phyloP scores from a whole-genome alignment of 208 protist species.

The Polymyxa betae region DNA sequence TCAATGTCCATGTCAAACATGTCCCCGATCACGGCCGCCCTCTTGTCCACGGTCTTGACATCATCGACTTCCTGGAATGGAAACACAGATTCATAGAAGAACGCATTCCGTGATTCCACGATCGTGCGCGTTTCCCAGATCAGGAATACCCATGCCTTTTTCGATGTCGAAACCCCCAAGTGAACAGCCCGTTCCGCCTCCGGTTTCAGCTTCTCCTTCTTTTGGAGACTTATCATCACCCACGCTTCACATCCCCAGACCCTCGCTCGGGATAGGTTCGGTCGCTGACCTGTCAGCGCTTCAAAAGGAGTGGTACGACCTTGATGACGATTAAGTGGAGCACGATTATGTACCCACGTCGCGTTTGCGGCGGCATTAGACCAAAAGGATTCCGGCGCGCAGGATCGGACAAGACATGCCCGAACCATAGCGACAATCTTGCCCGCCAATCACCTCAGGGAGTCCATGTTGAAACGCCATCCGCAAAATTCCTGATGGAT shows the following conservation, averaged over 20 bases:
- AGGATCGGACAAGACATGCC: neutral
- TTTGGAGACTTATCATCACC: neutral
- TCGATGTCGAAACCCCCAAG: neutral
- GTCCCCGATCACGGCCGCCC: no score
- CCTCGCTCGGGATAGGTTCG: constrained; percentile 11
- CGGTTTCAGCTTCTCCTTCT: constrained; percentile 20
- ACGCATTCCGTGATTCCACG: neutral
- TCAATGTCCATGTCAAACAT: no score
- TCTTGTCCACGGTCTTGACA: neutral
- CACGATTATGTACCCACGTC: constrained; percentile 24
- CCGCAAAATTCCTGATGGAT: neutral
- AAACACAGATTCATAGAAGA: neutral
- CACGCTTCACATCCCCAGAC: constrained; percentile 12
- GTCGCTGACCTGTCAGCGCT: neutral
- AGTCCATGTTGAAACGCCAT: neutral
- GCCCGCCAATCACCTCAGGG: neutral
- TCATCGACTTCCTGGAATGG: neutral
- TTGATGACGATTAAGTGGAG: neutral
- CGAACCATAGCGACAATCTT: neutral
- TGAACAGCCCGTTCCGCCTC: neutral
- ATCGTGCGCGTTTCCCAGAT: neutral
- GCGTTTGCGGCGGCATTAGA: neutral
- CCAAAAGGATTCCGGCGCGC: neutral
- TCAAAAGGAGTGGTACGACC: neutral
- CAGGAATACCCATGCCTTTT: constrained; percentile 5